These are phyloP conservation scores for Wallacemonas sp. DNA, from an alignment of 208 protist species.

Conservation along the genomic window DNA sequence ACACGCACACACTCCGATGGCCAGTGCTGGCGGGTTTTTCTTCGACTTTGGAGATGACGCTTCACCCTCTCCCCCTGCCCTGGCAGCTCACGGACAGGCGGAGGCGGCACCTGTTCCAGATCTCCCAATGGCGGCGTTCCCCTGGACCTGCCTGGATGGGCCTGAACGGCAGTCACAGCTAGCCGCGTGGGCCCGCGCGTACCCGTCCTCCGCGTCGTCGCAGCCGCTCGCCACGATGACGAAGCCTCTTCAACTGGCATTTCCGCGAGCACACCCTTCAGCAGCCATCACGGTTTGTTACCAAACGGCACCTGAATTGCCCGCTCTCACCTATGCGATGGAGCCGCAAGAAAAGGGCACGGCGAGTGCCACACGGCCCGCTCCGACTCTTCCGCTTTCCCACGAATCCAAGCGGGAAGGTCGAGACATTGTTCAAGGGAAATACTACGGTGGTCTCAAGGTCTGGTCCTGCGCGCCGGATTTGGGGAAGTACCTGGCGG, in stretches of 20 bases:
- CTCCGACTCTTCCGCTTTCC: too few species aligned
- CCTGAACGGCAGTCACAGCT: not conserved
- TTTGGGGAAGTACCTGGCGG: constrained; percentile 53
- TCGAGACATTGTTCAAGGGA: constrained; percentile 81
- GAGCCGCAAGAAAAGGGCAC: not conserved
- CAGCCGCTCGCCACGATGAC: not conserved
- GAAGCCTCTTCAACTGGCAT: not conserved
- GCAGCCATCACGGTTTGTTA: constrained; percentile 21
- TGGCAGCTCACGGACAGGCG: too few species aligned
- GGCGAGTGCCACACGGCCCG: not conserved
- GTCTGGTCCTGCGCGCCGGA: constrained; percentile 87
- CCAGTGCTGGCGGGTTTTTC: constrained; percentile 32
- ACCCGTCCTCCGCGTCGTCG: not conserved
- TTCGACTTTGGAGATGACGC: constrained; percentile 33
- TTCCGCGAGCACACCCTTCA: not conserved
- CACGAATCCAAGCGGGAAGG: constrained; percentile 20
- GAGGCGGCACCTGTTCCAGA: not conserved
- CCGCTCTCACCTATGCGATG: constrained; percentile 18
- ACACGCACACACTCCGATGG: not conserved
- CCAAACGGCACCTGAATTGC: constrained; percentile 32
- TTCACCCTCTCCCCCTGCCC: too few species aligned
- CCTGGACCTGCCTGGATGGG: not conserved
- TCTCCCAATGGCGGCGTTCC: not conserved
- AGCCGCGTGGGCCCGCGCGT: not conserved
- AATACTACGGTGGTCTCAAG: constrained; percentile 88